A percentile compares a stretch with the other conserved stretches of the same genome.
phyloP scores from a whole-genome alignment of 495 filamentous ascomycete species.

The Xylona heveae region DNA sequence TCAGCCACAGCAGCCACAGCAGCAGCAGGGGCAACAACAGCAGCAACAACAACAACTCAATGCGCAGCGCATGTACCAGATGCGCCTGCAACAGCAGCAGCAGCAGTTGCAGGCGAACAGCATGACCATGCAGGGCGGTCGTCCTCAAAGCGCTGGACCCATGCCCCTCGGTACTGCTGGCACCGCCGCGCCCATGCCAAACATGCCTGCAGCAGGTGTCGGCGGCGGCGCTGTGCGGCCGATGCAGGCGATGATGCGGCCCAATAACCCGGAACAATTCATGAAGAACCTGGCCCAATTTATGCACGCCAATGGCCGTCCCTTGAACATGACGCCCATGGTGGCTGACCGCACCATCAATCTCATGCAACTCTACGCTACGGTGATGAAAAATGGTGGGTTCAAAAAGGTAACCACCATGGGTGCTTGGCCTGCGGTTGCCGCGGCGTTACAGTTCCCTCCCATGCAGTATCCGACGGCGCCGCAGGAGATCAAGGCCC shows the following conservation, averaged over 20 bases:
- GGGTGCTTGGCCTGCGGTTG: constrained; percentile 51
- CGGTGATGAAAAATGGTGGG: constrained; percentile 56
- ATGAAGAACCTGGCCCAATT: constrained; percentile 50
- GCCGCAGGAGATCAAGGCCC: constrained; percentile 40
- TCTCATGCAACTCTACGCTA: constrained; percentile 51
- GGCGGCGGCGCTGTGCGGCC: constrained; percentile 2
- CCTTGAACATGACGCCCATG: constrained; percentile 45
- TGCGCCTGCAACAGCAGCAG: constrained; percentile 18
- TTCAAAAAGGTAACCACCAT: constrained; percentile 46
- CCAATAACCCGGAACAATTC: constrained; percentile 43
- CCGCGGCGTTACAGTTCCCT: constrained; percentile 42
- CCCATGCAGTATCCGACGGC: constrained; percentile 42
- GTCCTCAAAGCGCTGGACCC: constrained; percentile 20
- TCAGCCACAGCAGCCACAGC: constrained; percentile 32
- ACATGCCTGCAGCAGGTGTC: constrained; percentile 4
- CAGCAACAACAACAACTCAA: constrained; percentile 16
- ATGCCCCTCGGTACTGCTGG: not conserved
- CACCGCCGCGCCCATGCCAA: constrained; percentile 5
- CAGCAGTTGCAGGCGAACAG: constrained; percentile 10
- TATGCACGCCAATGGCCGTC: constrained; percentile 45
- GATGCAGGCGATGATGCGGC: constrained; percentile 9
- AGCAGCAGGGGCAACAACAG: constrained; percentile 29
- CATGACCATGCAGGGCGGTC: constrained; percentile 18
- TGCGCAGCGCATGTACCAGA: constrained; percentile 17
- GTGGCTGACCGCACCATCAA: constrained; percentile 50